Evolutionary conservation across 2,329 filamentous ascomycete genomes (phyloP).

Genomic region (Aspergillus sp.): DNA sequence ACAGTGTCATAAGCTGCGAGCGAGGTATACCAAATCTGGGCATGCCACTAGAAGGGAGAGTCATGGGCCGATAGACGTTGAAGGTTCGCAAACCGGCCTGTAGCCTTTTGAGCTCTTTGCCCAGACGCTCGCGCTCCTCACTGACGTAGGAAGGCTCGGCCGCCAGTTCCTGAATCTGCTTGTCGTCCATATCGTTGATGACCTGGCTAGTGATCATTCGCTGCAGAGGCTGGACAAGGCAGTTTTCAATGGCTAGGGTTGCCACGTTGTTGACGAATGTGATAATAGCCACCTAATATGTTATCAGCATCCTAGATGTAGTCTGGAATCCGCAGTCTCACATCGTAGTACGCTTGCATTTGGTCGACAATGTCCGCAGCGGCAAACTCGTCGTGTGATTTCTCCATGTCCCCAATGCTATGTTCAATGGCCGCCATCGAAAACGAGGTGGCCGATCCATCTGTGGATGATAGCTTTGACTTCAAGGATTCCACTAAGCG

Average conservation of each 20-base stretch:
- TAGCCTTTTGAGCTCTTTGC: conserved; percentile 20
- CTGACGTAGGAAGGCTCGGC: conserved; percentile 14
- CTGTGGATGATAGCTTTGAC: neutral
- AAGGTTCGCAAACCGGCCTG: conserved; percentile 13
- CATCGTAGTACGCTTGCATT: conserved; percentile 35
- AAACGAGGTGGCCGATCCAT: neutral
- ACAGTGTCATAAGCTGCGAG: too few relatives aligned
- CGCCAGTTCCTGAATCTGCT: conserved; percentile 40
- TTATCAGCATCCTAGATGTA: too few relatives aligned
- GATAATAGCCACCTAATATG: conserved; percentile 30
- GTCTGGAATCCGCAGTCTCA: too few relatives aligned
- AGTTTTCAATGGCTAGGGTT: conserved; percentile 52
- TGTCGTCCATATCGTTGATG: conserved; percentile 38
- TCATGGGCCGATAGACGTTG: conserved; percentile 1
- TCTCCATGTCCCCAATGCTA: neutral
- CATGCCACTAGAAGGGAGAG: too few relatives aligned
- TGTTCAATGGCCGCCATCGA: neutral
- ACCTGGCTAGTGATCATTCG: conserved; percentile 42
- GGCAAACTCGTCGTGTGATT: conserved; percentile 32
- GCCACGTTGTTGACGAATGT: conserved; percentile 52
- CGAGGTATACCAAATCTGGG: too few relatives aligned
- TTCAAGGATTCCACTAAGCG: conserved; percentile 11
- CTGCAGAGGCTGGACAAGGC: conserved; percentile 45
- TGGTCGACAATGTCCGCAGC: conserved; percentile 46
- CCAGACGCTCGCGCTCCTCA: conserved; percentile 17